Conservation (phyloP, 805 yeast genomes). For the Kodamaea leandrae region DNA sequence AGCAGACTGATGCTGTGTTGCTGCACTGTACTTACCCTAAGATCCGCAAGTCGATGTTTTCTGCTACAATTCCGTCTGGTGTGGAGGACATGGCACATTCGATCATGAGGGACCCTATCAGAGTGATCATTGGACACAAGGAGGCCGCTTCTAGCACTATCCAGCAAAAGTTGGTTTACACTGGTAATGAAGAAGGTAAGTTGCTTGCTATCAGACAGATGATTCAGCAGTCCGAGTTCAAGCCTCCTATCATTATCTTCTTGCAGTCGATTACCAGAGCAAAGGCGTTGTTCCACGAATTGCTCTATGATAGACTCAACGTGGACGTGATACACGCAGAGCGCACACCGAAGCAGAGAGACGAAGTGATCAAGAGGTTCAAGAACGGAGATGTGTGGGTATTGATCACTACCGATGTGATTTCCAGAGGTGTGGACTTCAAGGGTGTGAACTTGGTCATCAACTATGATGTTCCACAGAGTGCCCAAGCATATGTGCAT, state of each 20-base stretch:
- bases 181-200: constrained; percentile 97
- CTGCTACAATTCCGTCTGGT: constrained; percentile 93
- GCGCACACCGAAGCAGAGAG: constrained; percentile 84
- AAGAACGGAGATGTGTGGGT: constrained; percentile 94
- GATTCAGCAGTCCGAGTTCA: constrained; percentile 78
- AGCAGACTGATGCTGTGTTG: constrained; percentile 85
- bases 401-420: constrained; percentile 91
- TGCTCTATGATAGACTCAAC: constrained; percentile 84
- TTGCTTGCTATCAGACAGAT: constrained; percentile 85
- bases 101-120: constrained; percentile 80
- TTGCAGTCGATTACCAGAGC: constrained; percentile 92
- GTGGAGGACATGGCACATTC: constrained; percentile 85
- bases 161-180: constrained; percentile 77
- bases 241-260: constrained; percentile 90
- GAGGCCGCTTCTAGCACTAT: constrained; percentile 87
- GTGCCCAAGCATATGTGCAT: constrained; percentile 93
- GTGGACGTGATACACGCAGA: constrained; percentile 97
- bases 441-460: constrained; percentile 92
- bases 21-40: constrained; percentile 51
- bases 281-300: constrained; percentile 89
- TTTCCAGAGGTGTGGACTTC: constrained; percentile 96
- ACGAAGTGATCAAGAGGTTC: constrained; percentile 77
- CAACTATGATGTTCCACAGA: constrained; percentile 93
- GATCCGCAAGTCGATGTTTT: constrained; percentile 74
- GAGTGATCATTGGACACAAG: constrained; percentile 88